Evolutionary conservation across 2,329 filamentous ascomycete species (phyloP), one percentile per base, ranked within the genome.

Genomic region (Calycina herbarum): DNA sequence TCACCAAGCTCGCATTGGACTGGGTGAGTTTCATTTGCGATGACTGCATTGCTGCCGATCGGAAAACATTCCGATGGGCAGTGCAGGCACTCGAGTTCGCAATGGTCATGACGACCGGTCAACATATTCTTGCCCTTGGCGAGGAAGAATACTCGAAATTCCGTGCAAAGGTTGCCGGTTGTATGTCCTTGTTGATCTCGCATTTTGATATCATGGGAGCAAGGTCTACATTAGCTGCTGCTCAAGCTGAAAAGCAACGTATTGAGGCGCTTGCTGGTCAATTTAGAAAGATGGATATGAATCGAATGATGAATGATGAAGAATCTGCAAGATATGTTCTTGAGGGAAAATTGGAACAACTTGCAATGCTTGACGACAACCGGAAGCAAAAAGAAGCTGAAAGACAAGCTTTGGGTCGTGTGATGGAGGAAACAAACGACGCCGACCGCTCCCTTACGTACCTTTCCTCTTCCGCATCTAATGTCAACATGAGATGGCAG

Each of bases 201-300:
- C 95, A 99, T 78, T 99, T 99, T 74, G 95, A 99, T 77, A 98
- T 99, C 78, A 97, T 99, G 91, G 95, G 95, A 29, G 95, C 95
- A 31, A 88, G 94, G 73, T 97, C 94, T 6, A 97, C 90, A 54
- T 84, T 97, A 68, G 95, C 95, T 11, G 95, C 95, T 10, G 95
- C 95, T 4, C 93, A 97, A 78, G 93, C 93, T 1, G 95, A 99
- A 79, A 94, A 93, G 77, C 92, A 96, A 75, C 86, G 92, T 56
- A 85, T 94, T 70, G 94, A 97, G 73, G 90, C 92, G 33, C 82
- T 93, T 66, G 86, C 90, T 62, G 89, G 90, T 33, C 90, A 93
- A 74, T 87, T 91, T 73, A 86, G 90, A 69, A 89, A 89, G 73
- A 83, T 95, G 69, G 93, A 96, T 74, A 88, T 94, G 73, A 92